Percentiles rank a stretch among this genome's conserved stretches.
phyloP scores from a whole-genome alignment of 108 stramenopile species.

The Aurantiochytrium sp. region DNA sequence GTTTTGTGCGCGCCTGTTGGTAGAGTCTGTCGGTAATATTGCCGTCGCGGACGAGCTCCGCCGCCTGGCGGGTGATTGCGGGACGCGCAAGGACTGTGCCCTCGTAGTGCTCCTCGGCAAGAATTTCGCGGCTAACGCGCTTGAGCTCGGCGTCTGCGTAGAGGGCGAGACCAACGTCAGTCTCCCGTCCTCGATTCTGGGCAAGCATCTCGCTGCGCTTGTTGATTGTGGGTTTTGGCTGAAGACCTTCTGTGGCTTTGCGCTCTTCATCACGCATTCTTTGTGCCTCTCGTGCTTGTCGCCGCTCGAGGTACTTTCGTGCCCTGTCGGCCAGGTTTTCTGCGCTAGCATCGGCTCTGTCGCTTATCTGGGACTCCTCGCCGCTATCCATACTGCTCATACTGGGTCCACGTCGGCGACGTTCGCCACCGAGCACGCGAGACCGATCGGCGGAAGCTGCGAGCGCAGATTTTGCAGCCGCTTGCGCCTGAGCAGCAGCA shows the following conservation, averaged over 20 bases:
- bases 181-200: neutral
- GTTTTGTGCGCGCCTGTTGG: neutral
- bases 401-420: too few relatives aligned
- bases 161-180: neutral
- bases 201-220: neutral
- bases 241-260: neutral
- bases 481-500: too few relatives aligned
- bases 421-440: too few relatives aligned
- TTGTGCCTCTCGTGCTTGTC: neutral
- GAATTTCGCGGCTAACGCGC: neutral
- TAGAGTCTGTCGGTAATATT: neutral
- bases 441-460: too few relatives aligned
- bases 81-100: neutral
- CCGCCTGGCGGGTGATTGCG: neutral
- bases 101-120: neutral
- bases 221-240: neutral
- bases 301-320: neutral
- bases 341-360: neutral
- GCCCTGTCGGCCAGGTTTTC: neutral
- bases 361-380: too few relatives aligned
- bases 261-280: neutral
- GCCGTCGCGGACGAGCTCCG: constrained; percentile 6
- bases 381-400: too few relatives aligned
- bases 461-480: too few relatives aligned
- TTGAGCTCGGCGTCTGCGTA: constrained; percentile 7